Evolutionary conservation across 2,329 filamentous ascomycete species (phyloP), one percentile per base, ranked within the genome.

Genomic region (Aureobasidium sp.): DNA sequence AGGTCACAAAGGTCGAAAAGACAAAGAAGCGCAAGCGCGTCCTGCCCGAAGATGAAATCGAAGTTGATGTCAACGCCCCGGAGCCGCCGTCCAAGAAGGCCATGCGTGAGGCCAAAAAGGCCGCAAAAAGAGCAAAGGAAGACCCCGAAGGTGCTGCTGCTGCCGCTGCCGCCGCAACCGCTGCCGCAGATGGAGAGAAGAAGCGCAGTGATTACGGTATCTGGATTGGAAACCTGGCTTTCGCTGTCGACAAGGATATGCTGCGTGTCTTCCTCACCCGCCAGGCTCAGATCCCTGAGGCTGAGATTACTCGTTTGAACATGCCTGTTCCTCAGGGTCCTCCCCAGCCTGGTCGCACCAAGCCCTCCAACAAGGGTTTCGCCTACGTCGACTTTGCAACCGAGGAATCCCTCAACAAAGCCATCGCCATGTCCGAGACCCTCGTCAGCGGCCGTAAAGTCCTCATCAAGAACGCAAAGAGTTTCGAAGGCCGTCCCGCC

Each of bases 191-290:
- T 7, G 57, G 41, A 53, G 69, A 70, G 13, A 73, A 76, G 60
- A 77, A 79, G 67, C 87, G 90, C 63, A 94, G 91, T 10, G 86
- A 89, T 21, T 86, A 91, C 74, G 90, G 91, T 65, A 85, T 99
- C 66, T 99, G 94, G 94, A 90, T 99, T 68, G 94, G 95, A 69
- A 99, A 99, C 75, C 77, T 99, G 65, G 85, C 89, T n/a, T 99
- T 93, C 79, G 85, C 83, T 50, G 80, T 88, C 44, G 94, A 88
- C 48, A 86, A 88, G 63, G 78, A 84, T 13, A 86, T 91, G 65
- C 78, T 99, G 53, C 86, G 87, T 69, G 83, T 82, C 64, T 97
- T 96, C 82, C 78, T 99, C n/a, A 82, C 87, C 37, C 83, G 86
- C 41, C 84, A 86, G 71, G 86, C 86, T 7, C 69, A 72, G 21